A percentile compares a stretch with the other conserved stretches of the same genome.
Conservation (phyloP, 1,139 yeast genomes). For the Hyphopichia khmerensis region DNA sequence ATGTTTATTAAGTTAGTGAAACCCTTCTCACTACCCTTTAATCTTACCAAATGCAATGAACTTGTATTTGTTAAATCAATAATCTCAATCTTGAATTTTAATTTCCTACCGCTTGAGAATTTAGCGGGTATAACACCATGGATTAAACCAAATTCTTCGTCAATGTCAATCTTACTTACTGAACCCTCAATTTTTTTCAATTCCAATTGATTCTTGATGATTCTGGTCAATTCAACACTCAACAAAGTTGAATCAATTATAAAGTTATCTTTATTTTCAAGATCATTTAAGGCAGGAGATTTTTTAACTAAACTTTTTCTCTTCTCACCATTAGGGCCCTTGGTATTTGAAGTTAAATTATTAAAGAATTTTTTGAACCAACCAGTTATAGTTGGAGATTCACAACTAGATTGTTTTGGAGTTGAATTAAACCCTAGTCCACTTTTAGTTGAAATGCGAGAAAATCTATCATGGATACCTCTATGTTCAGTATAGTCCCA, state of each 20-base stretch:
- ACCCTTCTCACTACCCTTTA: slow-evolving; percentile 69
- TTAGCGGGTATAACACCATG: slow-evolving; percentile 50
- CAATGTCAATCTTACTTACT: slow-evolving; percentile 39
- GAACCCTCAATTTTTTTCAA: slow-evolving; percentile 54
- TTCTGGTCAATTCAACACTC: slow-evolving; percentile 30
- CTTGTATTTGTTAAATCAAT: slow-evolving; percentile 43
- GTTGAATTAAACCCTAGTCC: neutral
- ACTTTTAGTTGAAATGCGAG: slow-evolving; percentile 18
- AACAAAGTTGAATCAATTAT: slow-evolving; percentile 34
- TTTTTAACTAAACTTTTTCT: slow-evolving; percentile 5
- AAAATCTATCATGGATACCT: slow-evolving; percentile 21
- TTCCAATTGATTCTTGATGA: slow-evolving; percentile 42
- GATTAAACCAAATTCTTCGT: slow-evolving; percentile 44
- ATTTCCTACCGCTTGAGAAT: slow-evolving; percentile 47
- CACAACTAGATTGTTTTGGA: slow-evolving; percentile 6
- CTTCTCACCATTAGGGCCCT: slow-evolving; percentile 5
- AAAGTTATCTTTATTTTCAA: slow-evolving; percentile 21
- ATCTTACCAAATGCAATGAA: slow-evolving; percentile 52
- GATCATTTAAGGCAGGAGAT: neutral
- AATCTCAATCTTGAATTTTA: slow-evolving; percentile 48
- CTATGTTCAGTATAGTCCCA: slow-evolving; percentile 2
- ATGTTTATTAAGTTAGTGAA: slow-evolving; percentile 56
- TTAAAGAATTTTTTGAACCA: slow-evolving; percentile 44
- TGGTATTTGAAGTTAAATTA: slow-evolving; percentile 16
- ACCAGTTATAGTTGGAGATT: slow-evolving; percentile 8